Evolutionary conservation across 495 filamentous ascomycete genomes (phyloP), one percentile per base, ranked within the genome.

Genomic region (Bacidia gigantensis): DNA sequence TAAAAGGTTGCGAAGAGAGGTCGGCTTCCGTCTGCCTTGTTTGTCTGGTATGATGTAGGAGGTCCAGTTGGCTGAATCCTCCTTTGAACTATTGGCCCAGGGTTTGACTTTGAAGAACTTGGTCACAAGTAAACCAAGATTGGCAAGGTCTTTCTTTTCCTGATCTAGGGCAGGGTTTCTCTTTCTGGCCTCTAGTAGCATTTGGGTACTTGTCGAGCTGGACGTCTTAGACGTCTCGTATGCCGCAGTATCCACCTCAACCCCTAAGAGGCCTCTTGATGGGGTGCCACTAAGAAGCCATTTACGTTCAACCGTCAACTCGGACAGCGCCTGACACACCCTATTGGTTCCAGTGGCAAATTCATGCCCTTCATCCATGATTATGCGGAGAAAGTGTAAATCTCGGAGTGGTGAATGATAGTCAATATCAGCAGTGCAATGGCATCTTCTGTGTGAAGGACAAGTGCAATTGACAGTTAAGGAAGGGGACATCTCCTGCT

Each of bases 261-360:
- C 73, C 1, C 89, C 86, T 39, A 86, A 80, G 0, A 97, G 72
- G 39, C 87, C 82, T 53, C 77, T 81, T 10, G 89, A 86, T 12
- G 90, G 90, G 0, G 90, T 97, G 49, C 89, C 90, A 1, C 87
- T 92, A 2, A 95, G 85, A 14, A 95, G 76, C 90, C 90, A 97
- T 20, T 83, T 78, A 11, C 86, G 75, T 29, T 87, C 78, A 21
- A 87, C 74, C 26, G 77, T 73, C 3, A 97, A 70, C 45, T 75
- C 71, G 20, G 83, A 76, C 0, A 90, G 68, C 9, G 87, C 73
- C 25, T 75, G 70, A 35, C 83, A 75, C 35, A 88, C 72, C 43
- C 84, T 82, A 14, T 77, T 82, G 51, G 73, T 78, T 12, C 74
- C 76, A 3, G 74, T 70, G 0, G 83, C 83, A 39, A 94, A 79